Evolutionary conservation across 1,284 basidiomycete genomes (phyloP), one percentile per base, ranked within the genome.

Genomic region (Naganishia sp.): DNA sequence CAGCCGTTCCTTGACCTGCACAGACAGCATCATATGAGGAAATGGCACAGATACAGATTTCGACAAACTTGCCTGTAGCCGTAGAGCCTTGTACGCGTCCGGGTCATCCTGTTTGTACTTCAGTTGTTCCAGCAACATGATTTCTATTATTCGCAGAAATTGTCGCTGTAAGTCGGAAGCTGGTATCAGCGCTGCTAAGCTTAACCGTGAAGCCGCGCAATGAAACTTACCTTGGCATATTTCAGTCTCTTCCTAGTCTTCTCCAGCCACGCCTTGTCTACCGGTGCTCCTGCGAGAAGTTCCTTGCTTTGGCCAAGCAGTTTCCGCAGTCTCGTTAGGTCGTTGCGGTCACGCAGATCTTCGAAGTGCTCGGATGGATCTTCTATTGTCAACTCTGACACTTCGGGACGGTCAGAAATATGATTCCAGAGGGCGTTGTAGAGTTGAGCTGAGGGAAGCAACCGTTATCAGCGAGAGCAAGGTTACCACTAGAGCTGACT

Each of bases 321-420:
- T 36, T 74, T 66, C 45, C 74, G 69, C 36, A 77, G 83, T 83
- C 90, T 89, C 68, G 85, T 83, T 31, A 99, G 84, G 77, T 99
- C 96, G 73, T 90, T 90, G 56, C 90, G 87, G 80, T 99, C 96
- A 43, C 95, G 85, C 63, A 99, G 83, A 75, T 96, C 92, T 76
- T 96, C 94, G 75, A 96, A 95, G 10, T 90, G 89, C 79, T 99
- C 95, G 0, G 92, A 92, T 0, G 95, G 95, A 77, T 99, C 95
- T 81, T 99, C 95, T 23, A 99, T 90, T 0, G 94, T 97, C 61
- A 99, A 82, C 78, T 99, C 95, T 11, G 88, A 87, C 42, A 97
- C 87, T 50, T 85, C 81, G 0, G 86, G 81, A 46, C 86, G 84
- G 7, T 83, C 80, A 44, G 91, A 80, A 57, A 90, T 84, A 75